Conservation (phyloP, 2,329 filamentous ascomycete species). For the Aureobasidium sp. region DNA sequence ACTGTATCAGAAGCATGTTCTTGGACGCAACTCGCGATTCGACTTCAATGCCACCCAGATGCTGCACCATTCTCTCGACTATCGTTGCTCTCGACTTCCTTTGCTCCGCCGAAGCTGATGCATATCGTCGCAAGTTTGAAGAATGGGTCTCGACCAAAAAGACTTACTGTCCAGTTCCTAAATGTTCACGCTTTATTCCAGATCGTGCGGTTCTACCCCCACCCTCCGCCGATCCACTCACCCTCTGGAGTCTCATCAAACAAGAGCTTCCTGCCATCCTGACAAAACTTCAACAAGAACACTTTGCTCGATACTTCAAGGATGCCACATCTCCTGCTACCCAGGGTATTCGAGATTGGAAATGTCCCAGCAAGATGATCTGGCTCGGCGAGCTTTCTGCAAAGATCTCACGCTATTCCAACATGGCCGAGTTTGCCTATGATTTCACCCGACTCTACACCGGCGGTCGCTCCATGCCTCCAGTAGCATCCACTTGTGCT, state of each 20-base stretch:
- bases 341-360: background rate
- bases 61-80: constrained; percentile 37
- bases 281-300: background rate
- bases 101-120: constrained; percentile 25
- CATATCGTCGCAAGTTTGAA: constrained; percentile 38
- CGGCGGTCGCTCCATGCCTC: background rate
- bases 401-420: background rate
- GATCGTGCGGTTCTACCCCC: constrained; percentile 21
- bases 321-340: background rate
- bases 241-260: constrained; percentile 10
- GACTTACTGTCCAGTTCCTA: constrained; percentile 40
- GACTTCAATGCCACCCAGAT: constrained; percentile 37
- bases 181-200: constrained; percentile 42
- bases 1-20: constrained; percentile 36
- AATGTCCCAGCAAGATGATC: background rate
- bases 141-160: constrained; percentile 39
- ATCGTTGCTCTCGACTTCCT: constrained; percentile 30
- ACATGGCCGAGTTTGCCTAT: background rate
- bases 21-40: constrained; percentile 30
- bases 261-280: constrained; percentile 7
- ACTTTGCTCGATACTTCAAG: background rate
- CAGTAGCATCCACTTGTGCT: background rate
- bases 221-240: background rate
- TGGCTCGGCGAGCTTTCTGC: background rate
- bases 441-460: constrained; percentile 7